phyloP scores from a whole-genome alignment of 2,329 filamentous ascomycete genomes.

The Epichloe elymi region DNA sequence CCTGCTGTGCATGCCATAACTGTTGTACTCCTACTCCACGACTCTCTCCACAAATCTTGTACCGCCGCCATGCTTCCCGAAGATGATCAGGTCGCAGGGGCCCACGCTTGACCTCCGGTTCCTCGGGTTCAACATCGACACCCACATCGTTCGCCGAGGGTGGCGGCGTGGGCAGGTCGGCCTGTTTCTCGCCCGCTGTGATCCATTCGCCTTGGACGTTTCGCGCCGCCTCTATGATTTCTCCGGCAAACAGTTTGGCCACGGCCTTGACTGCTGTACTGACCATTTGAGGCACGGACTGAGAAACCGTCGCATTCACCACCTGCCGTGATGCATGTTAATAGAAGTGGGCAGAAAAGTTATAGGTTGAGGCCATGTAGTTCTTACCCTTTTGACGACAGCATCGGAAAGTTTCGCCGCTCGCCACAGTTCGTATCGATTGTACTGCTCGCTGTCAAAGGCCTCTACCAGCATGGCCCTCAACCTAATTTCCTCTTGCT shows the following conservation, averaged over 20 bases:
- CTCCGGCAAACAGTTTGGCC: constrained; percentile 64
- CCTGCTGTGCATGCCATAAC: constrained; percentile 48
- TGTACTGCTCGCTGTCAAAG: constrained; percentile 53
- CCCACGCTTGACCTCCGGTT: constrained; percentile 25
- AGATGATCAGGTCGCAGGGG: constrained; percentile 64
- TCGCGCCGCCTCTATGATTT: constrained; percentile 60
- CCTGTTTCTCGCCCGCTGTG: constrained; percentile 43
- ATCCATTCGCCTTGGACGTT: constrained; percentile 62
- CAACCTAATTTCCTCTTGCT: constrained; percentile 45
- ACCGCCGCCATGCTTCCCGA: constrained; percentile 57
- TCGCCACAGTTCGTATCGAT: constrained; percentile 59
- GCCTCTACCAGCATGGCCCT: constrained; percentile 48
- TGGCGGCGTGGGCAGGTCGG: constrained; percentile 33
- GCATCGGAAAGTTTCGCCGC: constrained; percentile 55
- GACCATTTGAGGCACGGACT: constrained; percentile 61
- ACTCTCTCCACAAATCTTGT: constrained; percentile 49
- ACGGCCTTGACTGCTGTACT: constrained; percentile 65
- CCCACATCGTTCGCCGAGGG: constrained; percentile 19
- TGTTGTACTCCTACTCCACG: constrained; percentile 47
- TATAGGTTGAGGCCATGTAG: neutral
- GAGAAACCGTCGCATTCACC: constrained; percentile 68
- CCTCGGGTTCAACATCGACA: constrained; percentile 18
- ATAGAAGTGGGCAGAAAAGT: neutral
- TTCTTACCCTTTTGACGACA: constrained; percentile 51
- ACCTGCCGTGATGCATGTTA: constrained; percentile 29